Conservation (phyloP, 495 filamentous ascomycete genomes). For the Penicillium lagena region DNA sequence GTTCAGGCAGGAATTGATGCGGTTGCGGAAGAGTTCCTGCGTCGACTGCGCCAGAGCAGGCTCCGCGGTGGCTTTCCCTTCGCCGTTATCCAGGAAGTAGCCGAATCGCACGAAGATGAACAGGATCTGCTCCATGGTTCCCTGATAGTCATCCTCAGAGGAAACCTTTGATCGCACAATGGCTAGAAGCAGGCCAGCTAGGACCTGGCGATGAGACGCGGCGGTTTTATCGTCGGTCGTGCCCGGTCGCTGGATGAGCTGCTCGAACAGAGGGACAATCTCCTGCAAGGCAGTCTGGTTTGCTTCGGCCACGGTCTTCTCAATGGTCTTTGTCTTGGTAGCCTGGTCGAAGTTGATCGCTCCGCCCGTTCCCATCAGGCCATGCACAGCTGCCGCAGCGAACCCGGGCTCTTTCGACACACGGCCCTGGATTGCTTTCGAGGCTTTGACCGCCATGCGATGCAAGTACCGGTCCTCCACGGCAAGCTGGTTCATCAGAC, state of each 20-base stretch:
- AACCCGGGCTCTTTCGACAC: conserved; percentile 57
- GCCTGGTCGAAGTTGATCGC: conserved; percentile 75
- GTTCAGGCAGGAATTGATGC: conserved; percentile 61
- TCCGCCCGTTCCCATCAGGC: conserved; percentile 62
- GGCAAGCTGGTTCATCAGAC: conserved; percentile 78
- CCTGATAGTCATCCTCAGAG: conserved; percentile 22
- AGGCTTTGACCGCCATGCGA: conserved; percentile 64
- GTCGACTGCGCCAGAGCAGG: conserved; percentile 51
- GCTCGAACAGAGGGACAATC: conserved; percentile 35
- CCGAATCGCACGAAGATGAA: conserved; percentile 37
- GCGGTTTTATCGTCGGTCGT: conserved; percentile 37
- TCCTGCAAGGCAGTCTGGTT: conserved; percentile 41
- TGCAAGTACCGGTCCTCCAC: conserved; percentile 83
- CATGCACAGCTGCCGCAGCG: conserved; percentile 52
- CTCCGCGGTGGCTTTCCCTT: conserved; percentile 19
- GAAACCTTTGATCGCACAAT: conserved; percentile 37
- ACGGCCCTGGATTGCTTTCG: conserved; percentile 61
- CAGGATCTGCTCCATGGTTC: conserved; percentile 32
- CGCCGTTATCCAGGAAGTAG: conserved; percentile 29
- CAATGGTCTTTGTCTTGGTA: conserved; percentile 84
- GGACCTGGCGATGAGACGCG: conserved; percentile 38
- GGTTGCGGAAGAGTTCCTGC: conserved; percentile 61
- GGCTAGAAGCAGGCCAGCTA: conserved; percentile 41
- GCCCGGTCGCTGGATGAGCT: conserved; percentile 32
- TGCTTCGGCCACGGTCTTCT: conserved; percentile 61